Evolutionary conservation across 1,139 yeast species (phyloP).

Genomic region (Zygosaccharomyces pseudobailii): DNA sequence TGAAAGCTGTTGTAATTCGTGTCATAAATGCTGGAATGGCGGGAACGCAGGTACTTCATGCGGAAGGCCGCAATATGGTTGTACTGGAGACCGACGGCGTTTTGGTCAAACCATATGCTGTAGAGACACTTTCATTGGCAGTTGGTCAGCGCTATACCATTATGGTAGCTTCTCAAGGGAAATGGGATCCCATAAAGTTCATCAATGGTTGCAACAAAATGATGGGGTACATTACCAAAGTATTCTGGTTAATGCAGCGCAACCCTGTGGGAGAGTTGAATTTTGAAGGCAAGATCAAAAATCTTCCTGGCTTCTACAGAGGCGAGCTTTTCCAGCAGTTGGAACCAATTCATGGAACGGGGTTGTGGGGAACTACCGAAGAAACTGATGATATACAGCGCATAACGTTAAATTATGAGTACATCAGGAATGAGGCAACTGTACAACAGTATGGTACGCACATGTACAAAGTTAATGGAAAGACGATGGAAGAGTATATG

Average conservation of each 20-base stretch:
- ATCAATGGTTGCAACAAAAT: conserved; percentile 31
- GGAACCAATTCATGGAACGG: conserved; percentile 14
- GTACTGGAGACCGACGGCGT: conserved; percentile 71
- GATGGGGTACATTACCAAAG: conserved; percentile 31
- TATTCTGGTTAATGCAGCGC: conserved; percentile 16
- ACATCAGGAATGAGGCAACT: conserved; percentile 11
- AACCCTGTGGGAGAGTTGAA: background rate
- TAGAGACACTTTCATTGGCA: conserved; percentile 56
- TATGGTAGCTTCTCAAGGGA: conserved; percentile 42
- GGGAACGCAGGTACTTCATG: conserved; percentile 42
- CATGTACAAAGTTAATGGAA: conserved; percentile 25
- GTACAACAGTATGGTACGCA: conserved; percentile 18
- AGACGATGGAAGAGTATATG: conserved; percentile 22
- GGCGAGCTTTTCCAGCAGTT: conserved; percentile 21
- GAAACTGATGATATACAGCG: conserved; percentile 5
- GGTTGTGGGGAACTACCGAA: conserved; percentile 3
- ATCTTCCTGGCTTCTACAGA: conserved; percentile 22
- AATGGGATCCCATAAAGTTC: conserved; percentile 20
- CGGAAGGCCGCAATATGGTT: conserved; percentile 46
- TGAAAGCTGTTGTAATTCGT: conserved; percentile 45
- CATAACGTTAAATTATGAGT: conserved; percentile 23
- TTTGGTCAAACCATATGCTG: conserved; percentile 48
- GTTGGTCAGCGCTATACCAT: conserved; percentile 75
- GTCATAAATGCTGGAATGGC: conserved; percentile 43
- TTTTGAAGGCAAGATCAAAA: conserved; percentile 8